Base-by-base conservation (phyloP, 164 flowering plant genomes). In the Magnolia officinalis region DNA sequence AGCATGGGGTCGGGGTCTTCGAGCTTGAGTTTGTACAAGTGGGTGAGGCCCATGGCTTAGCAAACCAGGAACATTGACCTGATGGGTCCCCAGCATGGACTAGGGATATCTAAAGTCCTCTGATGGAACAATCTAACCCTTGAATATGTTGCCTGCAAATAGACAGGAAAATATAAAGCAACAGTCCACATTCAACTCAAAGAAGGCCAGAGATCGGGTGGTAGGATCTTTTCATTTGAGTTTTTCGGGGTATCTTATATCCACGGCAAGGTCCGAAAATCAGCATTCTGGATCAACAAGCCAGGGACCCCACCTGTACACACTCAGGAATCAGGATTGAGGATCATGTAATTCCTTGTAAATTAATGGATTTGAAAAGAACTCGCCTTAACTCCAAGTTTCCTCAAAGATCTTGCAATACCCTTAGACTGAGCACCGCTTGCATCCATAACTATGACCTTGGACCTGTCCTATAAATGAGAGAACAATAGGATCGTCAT, bases 321-420 rank as follows among this genome's bases (percentile, higher is more conserved):
- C 61, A 55, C 16, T 55, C 61, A 55, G 18, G 61, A 55, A 8
- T 11, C 3, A 55, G 61, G 61, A 55, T 16, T 55, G 61, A 55
- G 61, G 18, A 55, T 55, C 61, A 55, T 55, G 3, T 55, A 55
- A 55, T 55, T 11, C 18, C 61, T 55, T 55, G 13, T 11, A 29
- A 24, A 24, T 13, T 11, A 55, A 55, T 29, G 74, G 74, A 24
- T 71, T 26, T 72, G 65, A 72, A 23, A 8, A 55, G 16, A 63
- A 86, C 93, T 88, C 83, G 83, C 99, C 94, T 89, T 85, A 51
- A 87, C 78, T 68, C 99, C 98, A 79, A 96, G 88, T 81, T 90
- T 96, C 80, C 89, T 89, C 88, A 96, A 79, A 50, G 95, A 88
- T 84, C 99, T 91, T 55, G 98, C 98, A 81, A 96, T 88, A 77